Evolutionary conservation across 106 monocot species (phyloP).

Genomic region (Apostasia ramifera): DNA sequence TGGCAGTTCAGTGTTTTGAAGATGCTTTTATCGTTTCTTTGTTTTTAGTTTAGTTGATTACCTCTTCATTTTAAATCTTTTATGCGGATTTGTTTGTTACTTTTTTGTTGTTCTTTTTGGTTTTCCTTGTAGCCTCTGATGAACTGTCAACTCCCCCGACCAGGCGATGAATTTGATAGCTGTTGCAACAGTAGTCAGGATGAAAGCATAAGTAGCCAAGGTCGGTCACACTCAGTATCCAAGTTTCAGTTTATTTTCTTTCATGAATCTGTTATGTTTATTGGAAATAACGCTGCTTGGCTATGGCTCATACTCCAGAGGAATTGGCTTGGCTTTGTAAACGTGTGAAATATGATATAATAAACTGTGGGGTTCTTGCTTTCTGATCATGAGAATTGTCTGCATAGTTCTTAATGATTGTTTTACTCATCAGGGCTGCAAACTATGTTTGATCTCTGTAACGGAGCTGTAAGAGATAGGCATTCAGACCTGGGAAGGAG

Average conservation of each 20-base stretch:
- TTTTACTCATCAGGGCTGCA: conserved; percentile 29
- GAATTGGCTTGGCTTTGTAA: too few species aligned
- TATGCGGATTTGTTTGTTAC: conserved; percentile 6
- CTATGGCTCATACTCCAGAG: not conserved
- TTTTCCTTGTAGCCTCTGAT: conserved; percentile 63
- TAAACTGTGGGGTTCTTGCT: not conserved
- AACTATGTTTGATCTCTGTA: conserved; percentile 38
- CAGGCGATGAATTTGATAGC: conserved; percentile 44
- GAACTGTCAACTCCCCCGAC: conserved; percentile 69
- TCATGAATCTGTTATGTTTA: conserved; percentile 5
- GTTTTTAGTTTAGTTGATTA: not conserved
- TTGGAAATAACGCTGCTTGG: not conserved
- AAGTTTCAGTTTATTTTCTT: not conserved
- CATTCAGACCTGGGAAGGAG: conserved; percentile 26
- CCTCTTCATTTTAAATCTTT: not conserved
- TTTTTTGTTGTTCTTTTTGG: conserved; percentile 1
- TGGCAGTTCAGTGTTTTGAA: not conserved
- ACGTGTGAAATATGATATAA: not conserved
- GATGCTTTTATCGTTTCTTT: not conserved
- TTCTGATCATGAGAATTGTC: not conserved
- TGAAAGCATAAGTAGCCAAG: conserved; percentile 75
- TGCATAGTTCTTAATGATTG: not conserved
- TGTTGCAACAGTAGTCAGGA: conserved; percentile 62
- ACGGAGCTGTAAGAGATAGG: conserved; percentile 31
- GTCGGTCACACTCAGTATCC: conserved; percentile 17